Conservation (phyloP, 2,329 filamentous ascomycete species). For the Grosmannia huntii region DNA sequence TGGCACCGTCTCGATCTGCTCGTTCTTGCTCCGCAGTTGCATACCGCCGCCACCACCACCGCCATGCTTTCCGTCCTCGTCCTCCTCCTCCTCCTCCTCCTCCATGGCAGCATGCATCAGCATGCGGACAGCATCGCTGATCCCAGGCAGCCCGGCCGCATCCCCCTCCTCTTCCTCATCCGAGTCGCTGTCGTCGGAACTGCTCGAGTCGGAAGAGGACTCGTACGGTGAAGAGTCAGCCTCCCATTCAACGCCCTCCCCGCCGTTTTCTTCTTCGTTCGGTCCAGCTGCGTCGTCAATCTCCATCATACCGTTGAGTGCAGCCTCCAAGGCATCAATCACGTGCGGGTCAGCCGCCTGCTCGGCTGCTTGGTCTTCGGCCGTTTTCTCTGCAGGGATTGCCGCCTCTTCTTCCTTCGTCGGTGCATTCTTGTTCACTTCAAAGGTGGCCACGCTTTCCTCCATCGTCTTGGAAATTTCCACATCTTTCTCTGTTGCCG, state of each 20-base stretch:
- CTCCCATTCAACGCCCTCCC: slow-evolving; percentile 55
- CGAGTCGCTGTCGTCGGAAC: slow-evolving; percentile 44
- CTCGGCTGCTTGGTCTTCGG: neutral
- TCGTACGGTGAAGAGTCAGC: slow-evolving; percentile 64
- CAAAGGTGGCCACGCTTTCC: neutral
- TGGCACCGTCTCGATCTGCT: slow-evolving; percentile 49
- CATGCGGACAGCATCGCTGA: slow-evolving; percentile 72
- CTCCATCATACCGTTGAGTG: slow-evolving; percentile 12
- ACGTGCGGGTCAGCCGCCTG: slow-evolving; percentile 3
- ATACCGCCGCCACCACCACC: slow-evolving; percentile 21
- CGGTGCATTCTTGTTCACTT: neutral
- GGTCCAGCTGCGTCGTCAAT: slow-evolving; percentile 1
- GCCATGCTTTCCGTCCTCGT: slow-evolving; percentile 19
- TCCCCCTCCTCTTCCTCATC: slow-evolving; percentile 44
- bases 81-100: slow-evolving; percentile 22
- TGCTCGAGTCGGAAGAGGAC: slow-evolving; percentile 48
- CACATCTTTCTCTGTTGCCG: neutral
- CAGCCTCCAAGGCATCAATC: slow-evolving; percentile 16
- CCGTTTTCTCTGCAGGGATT: neutral
- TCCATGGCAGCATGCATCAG: slow-evolving; percentile 66
- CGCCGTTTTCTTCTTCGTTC: neutral
- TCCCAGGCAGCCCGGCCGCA: slow-evolving; percentile 56
- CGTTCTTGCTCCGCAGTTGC: slow-evolving; percentile 70
- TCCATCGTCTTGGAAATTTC: neutral
- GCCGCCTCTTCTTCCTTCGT: neutral